Conservation (phyloP, 495 filamentous ascomycete genomes). For the Cudoniella acicularis region DNA sequence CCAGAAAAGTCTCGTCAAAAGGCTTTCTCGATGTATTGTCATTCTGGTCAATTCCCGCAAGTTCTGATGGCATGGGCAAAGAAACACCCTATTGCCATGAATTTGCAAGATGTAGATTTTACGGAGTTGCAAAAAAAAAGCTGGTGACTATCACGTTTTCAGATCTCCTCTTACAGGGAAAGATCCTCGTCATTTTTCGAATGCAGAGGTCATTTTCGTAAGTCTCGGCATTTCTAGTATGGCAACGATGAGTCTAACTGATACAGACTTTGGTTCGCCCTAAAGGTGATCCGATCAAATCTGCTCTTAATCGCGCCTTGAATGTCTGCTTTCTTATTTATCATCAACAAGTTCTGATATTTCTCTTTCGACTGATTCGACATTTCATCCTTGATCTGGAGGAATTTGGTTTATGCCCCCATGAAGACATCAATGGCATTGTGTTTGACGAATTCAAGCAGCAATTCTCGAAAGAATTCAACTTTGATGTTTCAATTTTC, state of each 20-base stretch:
- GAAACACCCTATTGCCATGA: background rate
- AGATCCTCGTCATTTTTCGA: background rate
- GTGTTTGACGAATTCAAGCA: conserved; percentile 7
- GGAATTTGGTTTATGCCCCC: background rate
- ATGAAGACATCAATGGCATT: background rate
- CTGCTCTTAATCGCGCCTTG: conserved; percentile 2
- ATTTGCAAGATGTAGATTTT: background rate
- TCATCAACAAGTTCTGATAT: background rate
- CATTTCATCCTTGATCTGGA: background rate
- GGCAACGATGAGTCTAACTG: no score
- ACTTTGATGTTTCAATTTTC: background rate
- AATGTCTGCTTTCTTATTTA: conserved; percentile 5
- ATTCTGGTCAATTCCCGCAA: conserved; percentile 1
- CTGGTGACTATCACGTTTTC: conserved; percentile 18
- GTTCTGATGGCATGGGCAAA: conserved; percentile 5
- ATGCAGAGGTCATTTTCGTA: conserved; percentile 8
- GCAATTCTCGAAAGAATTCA: conserved; percentile 11
- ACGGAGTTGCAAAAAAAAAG: conserved; percentile 4
- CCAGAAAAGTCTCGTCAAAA: conserved; percentile 15
- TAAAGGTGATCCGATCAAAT: background rate
- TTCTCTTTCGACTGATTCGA: conserved; percentile 13
- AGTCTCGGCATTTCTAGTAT: no score
- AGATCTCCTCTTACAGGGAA: background rate
- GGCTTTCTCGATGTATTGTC: conserved; percentile 13
- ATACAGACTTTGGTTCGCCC: background rate